Evolutionary conservation across 495 filamentous ascomycete species (phyloP).

Genomic region (Talaromyces borbonicus): DNA sequence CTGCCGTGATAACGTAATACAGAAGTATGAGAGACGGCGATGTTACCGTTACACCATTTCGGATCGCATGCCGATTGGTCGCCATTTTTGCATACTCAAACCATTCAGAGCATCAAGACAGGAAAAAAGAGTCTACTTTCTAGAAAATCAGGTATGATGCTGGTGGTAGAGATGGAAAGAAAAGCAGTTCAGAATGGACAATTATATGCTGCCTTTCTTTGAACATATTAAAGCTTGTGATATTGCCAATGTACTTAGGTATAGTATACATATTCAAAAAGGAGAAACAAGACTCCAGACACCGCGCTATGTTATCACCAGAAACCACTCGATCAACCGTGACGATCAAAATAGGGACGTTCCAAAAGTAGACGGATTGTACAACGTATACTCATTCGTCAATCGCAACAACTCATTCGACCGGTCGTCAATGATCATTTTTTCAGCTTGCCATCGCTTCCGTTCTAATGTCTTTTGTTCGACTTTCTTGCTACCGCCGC

Average conservation of each 20-base stretch:
- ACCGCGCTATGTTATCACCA: conserved; percentile 1
- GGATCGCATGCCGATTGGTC: background rate
- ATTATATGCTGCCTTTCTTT: no score
- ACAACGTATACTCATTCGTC: conserved; percentile 28
- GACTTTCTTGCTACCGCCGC: conserved; percentile 17
- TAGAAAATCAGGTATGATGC: background rate
- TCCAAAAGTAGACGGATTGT: conserved; percentile 34
- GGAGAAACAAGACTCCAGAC: no score
- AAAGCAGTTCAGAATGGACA: no score
- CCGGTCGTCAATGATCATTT: conserved; percentile 32
- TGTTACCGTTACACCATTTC: background rate
- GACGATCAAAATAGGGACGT: conserved; percentile 4
- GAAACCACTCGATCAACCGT: background rate
- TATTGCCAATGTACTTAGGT: no score
- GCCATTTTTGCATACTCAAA: no score
- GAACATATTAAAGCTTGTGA: no score
- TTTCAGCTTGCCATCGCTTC: conserved; percentile 32
- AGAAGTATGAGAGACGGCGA: no score
- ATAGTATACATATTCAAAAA: no score
- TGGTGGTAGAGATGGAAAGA: background rate
- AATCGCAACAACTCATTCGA: conserved; percentile 24
- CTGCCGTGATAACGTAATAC: conserved; percentile 6
- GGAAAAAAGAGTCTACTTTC: no score
- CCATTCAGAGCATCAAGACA: no score
- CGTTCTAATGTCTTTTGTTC: conserved; percentile 20